These are phyloP conservation scores for Grosmannia serpens DNA, from an alignment of 2,329 filamentous ascomycete genomes.

Conservation along the genomic window DNA sequence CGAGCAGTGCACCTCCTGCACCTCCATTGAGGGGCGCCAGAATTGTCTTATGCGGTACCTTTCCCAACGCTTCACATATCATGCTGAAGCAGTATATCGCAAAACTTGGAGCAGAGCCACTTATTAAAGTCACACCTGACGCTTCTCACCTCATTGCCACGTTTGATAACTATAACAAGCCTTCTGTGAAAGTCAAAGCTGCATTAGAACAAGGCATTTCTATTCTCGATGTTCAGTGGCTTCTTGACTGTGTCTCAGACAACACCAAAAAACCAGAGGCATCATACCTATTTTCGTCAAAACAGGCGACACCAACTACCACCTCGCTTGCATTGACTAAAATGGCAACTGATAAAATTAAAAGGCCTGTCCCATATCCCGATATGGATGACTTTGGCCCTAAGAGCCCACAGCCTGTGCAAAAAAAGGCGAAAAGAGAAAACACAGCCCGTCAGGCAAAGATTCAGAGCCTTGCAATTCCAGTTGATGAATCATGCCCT, in stretches of 20 bases:
- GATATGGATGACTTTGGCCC: constrained; percentile 8
- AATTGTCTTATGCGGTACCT: constrained; percentile 50
- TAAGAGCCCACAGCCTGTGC: constrained; percentile 3
- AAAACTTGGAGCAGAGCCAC: constrained; percentile 36
- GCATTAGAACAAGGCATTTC: constrained; percentile 34
- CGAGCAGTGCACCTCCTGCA: not conserved
- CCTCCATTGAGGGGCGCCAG: constrained; percentile 31
- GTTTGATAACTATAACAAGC: constrained; percentile 36
- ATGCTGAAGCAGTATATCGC: constrained; percentile 33
- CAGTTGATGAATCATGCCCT: constrained; percentile 35
- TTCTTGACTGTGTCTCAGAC: constrained; percentile 39
- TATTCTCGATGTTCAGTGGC: constrained; percentile 50
- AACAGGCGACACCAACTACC: not conserved
- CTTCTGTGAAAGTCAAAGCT: constrained; percentile 38
- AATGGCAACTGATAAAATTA: not conserved
- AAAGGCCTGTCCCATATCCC: constrained; percentile 15
- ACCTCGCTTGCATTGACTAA: not conserved
- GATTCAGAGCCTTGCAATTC: constrained; percentile 26
- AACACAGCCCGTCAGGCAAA: constrained; percentile 3
- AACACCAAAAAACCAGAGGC: constrained; percentile 26
- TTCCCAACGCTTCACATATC: constrained; percentile 40
- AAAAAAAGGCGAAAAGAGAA: constrained; percentile 11
- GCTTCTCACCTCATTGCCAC: constrained; percentile 49
- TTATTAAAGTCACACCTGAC: constrained; percentile 33
- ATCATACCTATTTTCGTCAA: constrained; percentile 6